Evolutionary conservation across 441 rosid genomes (phyloP), one percentile per base, ranked within the genome.

Genomic region (Gossypium gossypioides): DNA sequence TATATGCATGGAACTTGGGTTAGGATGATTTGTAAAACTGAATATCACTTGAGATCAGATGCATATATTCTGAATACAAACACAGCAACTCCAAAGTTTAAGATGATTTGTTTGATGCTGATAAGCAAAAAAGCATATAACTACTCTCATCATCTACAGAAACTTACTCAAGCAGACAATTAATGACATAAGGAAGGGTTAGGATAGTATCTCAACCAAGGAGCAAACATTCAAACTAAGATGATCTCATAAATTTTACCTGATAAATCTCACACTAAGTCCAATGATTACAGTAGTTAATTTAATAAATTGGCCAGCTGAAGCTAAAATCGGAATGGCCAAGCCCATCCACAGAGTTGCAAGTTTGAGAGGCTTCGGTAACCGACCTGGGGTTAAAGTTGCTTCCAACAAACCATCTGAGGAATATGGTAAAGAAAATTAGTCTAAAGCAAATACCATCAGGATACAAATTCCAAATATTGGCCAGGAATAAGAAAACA

Each of bases 341-440:
- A 95, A 70, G 70, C 96, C 92, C 50, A 88, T 73, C 54, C 88
- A 71, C 50, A 95, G 86, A 22, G 99, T 95, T 59, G 92, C 97
- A 77, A 89, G 93, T 85, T 92, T 95, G 72, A 95, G 97, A 9
- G 97, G 98, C 86, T 81, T 92, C 18, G 99, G 98, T 32, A 84
- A 76, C 67, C 97, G 87, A 25, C 82, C 78, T 34, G 96, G 99
- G 69, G 98, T 77, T 76, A 95, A 81, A 81, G 98, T 92, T 56
- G 99, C 97, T 85, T 92, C 98, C 40, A 92, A 86, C 80, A 88
- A 82, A 74, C 98, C 99, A 86, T 95, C 76, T 73, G 34, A 73
- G 57, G 42, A 19, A 46, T 46, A 55, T 9, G 29, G 77, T 19
- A 67, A 10, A 63, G 60, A 74, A 79, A 64, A 22, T 62, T 74